Percentiles rank a stretch among this genome's conserved stretches.
Evolutionary conservation across 176 grass and related monocot species (phyloP).

Genomic region (Dactylis glomerata): DNA sequence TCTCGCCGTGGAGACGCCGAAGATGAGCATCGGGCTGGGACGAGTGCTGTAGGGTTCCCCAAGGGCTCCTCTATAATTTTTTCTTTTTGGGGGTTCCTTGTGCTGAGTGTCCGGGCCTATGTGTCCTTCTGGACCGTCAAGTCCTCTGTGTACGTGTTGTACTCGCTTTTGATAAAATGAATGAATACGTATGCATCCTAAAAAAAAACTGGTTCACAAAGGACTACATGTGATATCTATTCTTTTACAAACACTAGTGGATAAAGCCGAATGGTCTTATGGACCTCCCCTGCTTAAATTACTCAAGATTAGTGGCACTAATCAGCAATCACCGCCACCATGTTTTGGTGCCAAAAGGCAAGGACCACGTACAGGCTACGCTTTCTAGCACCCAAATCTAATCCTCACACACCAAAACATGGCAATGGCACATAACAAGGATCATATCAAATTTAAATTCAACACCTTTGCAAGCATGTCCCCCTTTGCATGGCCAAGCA

Average conservation of each 20-base stretch:
- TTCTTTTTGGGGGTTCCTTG: too few species aligned
- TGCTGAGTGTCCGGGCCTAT: too few species aligned
- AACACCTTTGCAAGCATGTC: constrained; percentile 36
- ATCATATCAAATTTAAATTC: not conserved
- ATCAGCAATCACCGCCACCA: constrained; percentile 1
- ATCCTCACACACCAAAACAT: constrained; percentile 19
- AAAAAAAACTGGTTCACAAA: not conserved
- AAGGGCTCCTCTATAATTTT: too few species aligned
- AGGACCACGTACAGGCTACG: not conserved
- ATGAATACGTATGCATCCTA: too few species aligned
- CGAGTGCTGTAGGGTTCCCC: too few species aligned
- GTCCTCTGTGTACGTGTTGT: too few species aligned
- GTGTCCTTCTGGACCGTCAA: too few species aligned
- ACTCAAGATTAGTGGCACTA: constrained; percentile 8
- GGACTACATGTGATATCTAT: not conserved
- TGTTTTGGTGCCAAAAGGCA: not conserved
- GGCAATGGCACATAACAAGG: not conserved
- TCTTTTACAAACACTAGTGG: not conserved
- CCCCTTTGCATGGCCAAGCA: constrained; percentile 13
- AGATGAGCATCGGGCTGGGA: too few species aligned
- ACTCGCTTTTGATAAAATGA: too few species aligned
- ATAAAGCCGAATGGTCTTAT: not conserved
- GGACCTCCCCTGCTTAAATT: not conserved
- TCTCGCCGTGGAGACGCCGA: too few species aligned
- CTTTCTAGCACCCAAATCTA: not conserved